Evolutionary conservation across 768 basidiomycete genomes (phyloP).

Genomic region (Megacollybia marginata): DNA sequence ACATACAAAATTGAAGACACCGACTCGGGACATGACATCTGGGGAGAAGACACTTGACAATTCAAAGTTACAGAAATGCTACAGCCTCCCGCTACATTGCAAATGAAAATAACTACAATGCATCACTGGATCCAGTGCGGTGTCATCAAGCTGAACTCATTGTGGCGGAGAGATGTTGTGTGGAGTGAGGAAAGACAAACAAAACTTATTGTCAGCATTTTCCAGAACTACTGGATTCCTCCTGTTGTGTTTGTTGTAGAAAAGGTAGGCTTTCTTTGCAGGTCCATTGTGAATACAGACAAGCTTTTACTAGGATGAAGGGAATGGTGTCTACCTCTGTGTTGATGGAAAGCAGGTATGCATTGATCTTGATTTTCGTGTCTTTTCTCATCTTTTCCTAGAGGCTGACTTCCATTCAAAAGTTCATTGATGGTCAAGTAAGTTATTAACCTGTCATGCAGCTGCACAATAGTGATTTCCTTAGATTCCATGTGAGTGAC

Average conservation of each 20-base stretch:
- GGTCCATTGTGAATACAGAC: constrained; percentile 5
- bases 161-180: constrained; percentile 74
- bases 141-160: constrained; percentile 59
- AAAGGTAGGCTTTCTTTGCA: too few species aligned
- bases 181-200: constrained; percentile 69
- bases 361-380: constrained; percentile 39
- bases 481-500: constrained; percentile 4
- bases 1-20: too few species aligned
- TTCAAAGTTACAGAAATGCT: too few species aligned
- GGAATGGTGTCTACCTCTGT: constrained; percentile 49
- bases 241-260: constrained; percentile 67
- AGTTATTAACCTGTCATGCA: constrained; percentile 25
- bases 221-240: constrained; percentile 73
- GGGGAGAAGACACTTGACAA: too few species aligned
- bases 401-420: constrained; percentile 76
- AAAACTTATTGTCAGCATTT: constrained; percentile 68
- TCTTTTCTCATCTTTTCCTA: constrained; percentile 29
- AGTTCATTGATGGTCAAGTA: constrained; percentile 68
- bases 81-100: too few species aligned
- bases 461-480: background rate
- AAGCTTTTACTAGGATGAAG: constrained; percentile 33
- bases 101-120: too few species aligned
- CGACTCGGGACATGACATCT: too few species aligned
- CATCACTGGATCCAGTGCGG: constrained; percentile 20
- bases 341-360: constrained; percentile 83